Percentiles rank a stretch among this genome's conserved stretches.
phyloP scores from a whole-genome alignment of 306 rosid genomes.

The Bauhinia variegata region DNA sequence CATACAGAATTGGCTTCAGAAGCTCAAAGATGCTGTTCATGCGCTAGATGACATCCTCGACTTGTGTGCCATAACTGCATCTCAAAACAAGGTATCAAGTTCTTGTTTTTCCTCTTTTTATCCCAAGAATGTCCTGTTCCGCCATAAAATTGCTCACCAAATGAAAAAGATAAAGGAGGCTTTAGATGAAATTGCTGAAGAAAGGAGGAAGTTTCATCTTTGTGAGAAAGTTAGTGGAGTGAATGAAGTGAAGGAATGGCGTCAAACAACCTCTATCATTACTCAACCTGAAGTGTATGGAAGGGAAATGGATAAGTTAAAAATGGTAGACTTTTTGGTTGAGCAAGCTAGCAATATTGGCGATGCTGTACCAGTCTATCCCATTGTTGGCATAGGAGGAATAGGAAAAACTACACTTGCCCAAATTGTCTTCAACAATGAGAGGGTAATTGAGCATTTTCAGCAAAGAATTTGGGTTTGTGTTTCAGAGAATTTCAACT shows the following conservation, averaged over 20 bases:
- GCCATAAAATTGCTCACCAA: not conserved
- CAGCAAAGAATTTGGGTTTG: constrained; percentile 35
- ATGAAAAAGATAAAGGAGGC: constrained; percentile 7
- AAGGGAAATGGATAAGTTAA: constrained; percentile 29
- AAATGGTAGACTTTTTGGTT: constrained; percentile 9
- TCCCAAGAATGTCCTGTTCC: constrained; percentile 9
- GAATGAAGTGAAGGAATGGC: not conserved
- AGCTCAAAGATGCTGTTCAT: constrained; percentile 4
- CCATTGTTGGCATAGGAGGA: constrained; percentile 37
- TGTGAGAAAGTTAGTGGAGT: not conserved
- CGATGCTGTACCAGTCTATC: constrained; percentile 2
- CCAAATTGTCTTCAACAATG: constrained; percentile 36
- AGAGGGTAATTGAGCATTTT: constrained; percentile 10
- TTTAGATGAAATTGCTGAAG: constrained; percentile 26
- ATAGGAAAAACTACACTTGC: constrained; percentile 43
- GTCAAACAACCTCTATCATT: constrained; percentile 22
- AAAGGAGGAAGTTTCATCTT: constrained; percentile 18
- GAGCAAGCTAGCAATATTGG: not conserved
- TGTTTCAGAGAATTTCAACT: constrained; percentile 24
- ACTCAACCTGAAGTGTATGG: constrained; percentile 33
- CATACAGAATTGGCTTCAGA: constrained; percentile 13
- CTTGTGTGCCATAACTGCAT: not conserved
- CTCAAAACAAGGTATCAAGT: constrained; percentile 6
- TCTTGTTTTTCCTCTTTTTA: not conserved
- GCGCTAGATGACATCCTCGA: constrained; percentile 25